Percentiles rank a stretch among this genome's conserved stretches.
Evolutionary conservation across 2,329 filamentous ascomycete species (phyloP).

Genomic region (Clarireedia homoeocarpa): DNA sequence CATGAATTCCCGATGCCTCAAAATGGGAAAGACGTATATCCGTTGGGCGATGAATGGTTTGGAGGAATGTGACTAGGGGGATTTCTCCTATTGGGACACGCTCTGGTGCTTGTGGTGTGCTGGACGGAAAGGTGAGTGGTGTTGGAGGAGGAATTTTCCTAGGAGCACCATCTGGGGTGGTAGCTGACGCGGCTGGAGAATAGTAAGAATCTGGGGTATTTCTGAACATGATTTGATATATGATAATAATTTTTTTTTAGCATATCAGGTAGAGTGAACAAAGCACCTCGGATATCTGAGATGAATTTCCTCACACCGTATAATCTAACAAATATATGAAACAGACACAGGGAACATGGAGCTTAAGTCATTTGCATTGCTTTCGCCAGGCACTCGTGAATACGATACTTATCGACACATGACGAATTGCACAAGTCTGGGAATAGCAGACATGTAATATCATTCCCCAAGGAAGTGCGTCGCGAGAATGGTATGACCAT

Average conservation of each 20-base stretch:
- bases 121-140: constrained; percentile 22
- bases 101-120: constrained; percentile 23
- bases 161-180: constrained; percentile 16
- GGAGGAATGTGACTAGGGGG: constrained; percentile 43
- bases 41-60: constrained; percentile 44
- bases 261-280: no score
- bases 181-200: constrained; percentile 8
- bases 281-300: no score
- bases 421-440: background rate
- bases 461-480: background rate
- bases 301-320: no score
- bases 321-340: background rate
- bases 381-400: background rate
- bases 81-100: constrained; percentile 18
- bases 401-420: background rate
- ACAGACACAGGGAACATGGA: background rate
- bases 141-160: constrained; percentile 22
- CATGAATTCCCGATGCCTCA: constrained; percentile 48
- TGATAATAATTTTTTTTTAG: background rate
- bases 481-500: background rate
- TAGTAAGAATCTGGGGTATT: constrained; percentile 13
- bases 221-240: background rate
- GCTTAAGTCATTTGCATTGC: background rate
- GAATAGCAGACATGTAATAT: background rate
- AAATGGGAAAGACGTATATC: constrained; percentile 44